A percentile compares a stretch with the other conserved stretches of the same genome.
Evolutionary conservation across 371 early-diverging fungal genomes (phyloP).

Genomic region (Rhizomucor miehei): DNA sequence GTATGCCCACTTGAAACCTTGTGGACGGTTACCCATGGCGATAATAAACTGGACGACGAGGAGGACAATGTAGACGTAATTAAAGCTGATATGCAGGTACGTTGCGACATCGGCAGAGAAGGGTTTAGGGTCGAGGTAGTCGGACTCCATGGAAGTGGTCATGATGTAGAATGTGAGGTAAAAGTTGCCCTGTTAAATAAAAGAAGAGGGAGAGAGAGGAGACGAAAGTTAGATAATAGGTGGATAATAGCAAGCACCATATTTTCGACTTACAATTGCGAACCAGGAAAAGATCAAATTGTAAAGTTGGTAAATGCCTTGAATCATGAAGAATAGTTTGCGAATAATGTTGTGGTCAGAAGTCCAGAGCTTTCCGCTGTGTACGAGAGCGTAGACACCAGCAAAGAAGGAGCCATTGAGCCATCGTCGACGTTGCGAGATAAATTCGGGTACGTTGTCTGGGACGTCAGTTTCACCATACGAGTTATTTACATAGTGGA

Average conservation of each 20-base stretch:
- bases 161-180: conserved; percentile 76
- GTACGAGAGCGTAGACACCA: conserved; percentile 77
- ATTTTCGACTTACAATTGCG: conserved; percentile 46
- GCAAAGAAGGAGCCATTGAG: conserved; percentile 95
- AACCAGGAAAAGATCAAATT: conserved; percentile 80
- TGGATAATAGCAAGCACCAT: conserved; percentile 37
- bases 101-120: conserved; percentile 43
- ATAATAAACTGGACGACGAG: conserved; percentile 68
- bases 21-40: conserved; percentile 82
- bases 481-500: conserved; percentile 67
- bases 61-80: conserved; percentile 60
- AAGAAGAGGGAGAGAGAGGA: too few relatives aligned
- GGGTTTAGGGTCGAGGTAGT: conserved; percentile 30
- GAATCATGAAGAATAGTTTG: conserved; percentile 63
- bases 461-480: conserved; percentile 91
- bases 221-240: too few relatives aligned
- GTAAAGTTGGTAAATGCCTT: conserved; percentile 70
- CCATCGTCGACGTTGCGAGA: conserved; percentile 90
- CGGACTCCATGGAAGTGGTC: conserved; percentile 33
- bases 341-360: conserved; percentile 66
- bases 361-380: conserved; percentile 74
- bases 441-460: conserved; percentile 77
- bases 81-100: conserved; percentile 49
- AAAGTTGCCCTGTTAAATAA: conserved; percentile 67
- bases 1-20: conserved; percentile 73